Evolutionary conservation across 305 asterid species (phyloP).

Genomic region (Solanum hybrid): DNA sequence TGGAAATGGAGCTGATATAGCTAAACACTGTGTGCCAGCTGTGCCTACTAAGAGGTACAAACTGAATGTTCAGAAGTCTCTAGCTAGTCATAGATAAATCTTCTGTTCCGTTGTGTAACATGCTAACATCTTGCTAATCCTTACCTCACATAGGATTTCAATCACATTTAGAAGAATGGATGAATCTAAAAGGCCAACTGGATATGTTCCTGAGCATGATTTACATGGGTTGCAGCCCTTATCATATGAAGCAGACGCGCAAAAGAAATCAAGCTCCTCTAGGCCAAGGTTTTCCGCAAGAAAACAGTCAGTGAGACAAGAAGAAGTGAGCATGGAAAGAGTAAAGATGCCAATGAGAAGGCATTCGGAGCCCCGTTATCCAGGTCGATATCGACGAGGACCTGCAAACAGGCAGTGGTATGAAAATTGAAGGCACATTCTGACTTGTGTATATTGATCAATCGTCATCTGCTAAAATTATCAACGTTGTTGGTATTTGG

Average conservation of each 20-base stretch:
- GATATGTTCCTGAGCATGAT: slow-evolving; percentile 62
- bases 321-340: slow-evolving; percentile 29
- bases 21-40: slow-evolving; percentile 88
- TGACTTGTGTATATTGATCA: neutral
- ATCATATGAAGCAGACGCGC: slow-evolving; percentile 20
- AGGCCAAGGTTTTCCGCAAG: slow-evolving; percentile 20
- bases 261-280: slow-evolving; percentile 23
- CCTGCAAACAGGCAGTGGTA: slow-evolving; percentile 25
- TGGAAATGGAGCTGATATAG: slow-evolving; percentile 95
- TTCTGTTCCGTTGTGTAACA: neutral
- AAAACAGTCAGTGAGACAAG: slow-evolving; percentile 32
- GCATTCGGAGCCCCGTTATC: slow-evolving; percentile 24
- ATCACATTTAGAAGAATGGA: slow-evolving; percentile 95
- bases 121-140: slow-evolving; percentile 7
- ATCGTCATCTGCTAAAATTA: neutral
- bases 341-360: slow-evolving; percentile 23
- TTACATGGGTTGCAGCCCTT: slow-evolving; percentile 72
- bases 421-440: slow-evolving; percentile 7
- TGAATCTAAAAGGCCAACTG: slow-evolving; percentile 53
- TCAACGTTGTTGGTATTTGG: neutral
- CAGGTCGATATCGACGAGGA: slow-evolving; percentile 34
- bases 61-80: slow-evolving; percentile 2
- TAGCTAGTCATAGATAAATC: neutral
- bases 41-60: slow-evolving; percentile 73
- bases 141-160: slow-evolving; percentile 52